phyloP scores from a whole-genome alignment of 495 filamentous ascomycete genomes.

The Hypoxylon rickii region DNA sequence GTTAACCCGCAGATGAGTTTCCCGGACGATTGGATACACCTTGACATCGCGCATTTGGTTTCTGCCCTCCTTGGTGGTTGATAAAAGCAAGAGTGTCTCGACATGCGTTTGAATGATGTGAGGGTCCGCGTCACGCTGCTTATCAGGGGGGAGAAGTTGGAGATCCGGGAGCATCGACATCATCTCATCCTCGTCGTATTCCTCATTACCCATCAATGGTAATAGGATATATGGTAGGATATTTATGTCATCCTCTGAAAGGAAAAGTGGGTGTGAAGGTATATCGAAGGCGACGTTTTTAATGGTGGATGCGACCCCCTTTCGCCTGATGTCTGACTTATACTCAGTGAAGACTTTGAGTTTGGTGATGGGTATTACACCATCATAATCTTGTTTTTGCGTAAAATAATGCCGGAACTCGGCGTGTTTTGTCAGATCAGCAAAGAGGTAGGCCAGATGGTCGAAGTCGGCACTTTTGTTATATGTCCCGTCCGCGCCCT shows the following conservation, averaged over 20 bases:
- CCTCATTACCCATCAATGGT: constrained; percentile 62
- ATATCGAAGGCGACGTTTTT: constrained; percentile 84
- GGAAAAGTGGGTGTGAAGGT: constrained; percentile 67
- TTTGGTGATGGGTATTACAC: constrained; percentile 82
- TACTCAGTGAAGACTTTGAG: constrained; percentile 92
- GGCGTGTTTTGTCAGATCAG: constrained; percentile 81
- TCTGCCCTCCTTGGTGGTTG: constrained; percentile 75
- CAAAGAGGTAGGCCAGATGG: constrained; percentile 91
- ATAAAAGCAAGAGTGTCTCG: constrained; percentile 83
- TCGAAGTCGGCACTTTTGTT: constrained; percentile 90
- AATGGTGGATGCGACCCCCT: constrained; percentile 88
- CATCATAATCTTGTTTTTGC: constrained; percentile 72
- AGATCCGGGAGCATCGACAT: constrained; percentile 81
- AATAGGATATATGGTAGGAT: constrained; percentile 86
- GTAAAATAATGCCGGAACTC: constrained; percentile 79
- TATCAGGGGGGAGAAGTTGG: constrained; percentile 85
- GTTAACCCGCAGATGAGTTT: constrained; percentile 78
- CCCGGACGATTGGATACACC: constrained; percentile 86
- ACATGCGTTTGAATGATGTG: constrained; percentile 82
- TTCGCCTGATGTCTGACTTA: constrained; percentile 73
- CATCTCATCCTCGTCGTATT: constrained; percentile 74
- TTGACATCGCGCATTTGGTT: constrained; percentile 73
- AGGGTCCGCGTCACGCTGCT: constrained; percentile 75
- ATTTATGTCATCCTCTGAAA: constrained; percentile 71
- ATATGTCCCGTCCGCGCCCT: constrained; percentile 76